Evolutionary conservation across 495 filamentous ascomycete species (phyloP).

Genomic region (Usnea hakonensis): DNA sequence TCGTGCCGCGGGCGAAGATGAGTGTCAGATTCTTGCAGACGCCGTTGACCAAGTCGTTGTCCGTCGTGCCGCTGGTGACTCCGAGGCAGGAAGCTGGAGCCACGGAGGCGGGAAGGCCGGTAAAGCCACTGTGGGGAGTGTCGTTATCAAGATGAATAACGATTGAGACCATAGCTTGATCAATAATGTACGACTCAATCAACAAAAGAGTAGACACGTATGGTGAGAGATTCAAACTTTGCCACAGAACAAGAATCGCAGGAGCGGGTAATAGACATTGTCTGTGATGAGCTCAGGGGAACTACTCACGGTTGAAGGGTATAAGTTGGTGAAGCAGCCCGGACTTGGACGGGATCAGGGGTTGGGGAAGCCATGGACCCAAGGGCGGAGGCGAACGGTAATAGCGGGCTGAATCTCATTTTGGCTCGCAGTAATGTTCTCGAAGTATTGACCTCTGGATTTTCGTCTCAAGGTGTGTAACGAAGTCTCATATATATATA

Average conservation of each 20-base stretch:
- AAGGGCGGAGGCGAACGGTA: not conserved
- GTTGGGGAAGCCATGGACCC: conserved; percentile 6
- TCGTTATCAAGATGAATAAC: not conserved
- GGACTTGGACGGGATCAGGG: conserved; percentile 1
- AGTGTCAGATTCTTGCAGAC: conserved; percentile 44
- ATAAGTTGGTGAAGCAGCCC: not conserved
- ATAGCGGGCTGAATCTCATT: conserved; percentile 2
- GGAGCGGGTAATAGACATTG: not conserved
- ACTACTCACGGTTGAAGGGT: not conserved
- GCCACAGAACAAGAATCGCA: not conserved
- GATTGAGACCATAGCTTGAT: not conserved
- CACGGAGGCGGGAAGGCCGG: conserved; percentile 2
- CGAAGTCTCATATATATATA: not conserved
- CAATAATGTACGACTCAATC: no score
- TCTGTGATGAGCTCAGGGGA: not conserved
- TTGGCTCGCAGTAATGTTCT: not conserved
- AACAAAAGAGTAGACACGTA: not conserved
- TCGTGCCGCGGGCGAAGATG: conserved; percentile 54
- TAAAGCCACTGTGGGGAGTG: conserved; percentile 7
- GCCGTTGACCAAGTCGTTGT: conserved; percentile 28
- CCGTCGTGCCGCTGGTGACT: conserved; percentile 17
- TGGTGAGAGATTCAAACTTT: not conserved
- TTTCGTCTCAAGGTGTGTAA: not conserved
- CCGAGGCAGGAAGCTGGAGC: conserved; percentile 2
- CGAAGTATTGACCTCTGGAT: not conserved